These are phyloP conservation scores for Aspergillus leporis DNA, from an alignment of 495 filamentous ascomycete species.

Conservation along the genomic window DNA sequence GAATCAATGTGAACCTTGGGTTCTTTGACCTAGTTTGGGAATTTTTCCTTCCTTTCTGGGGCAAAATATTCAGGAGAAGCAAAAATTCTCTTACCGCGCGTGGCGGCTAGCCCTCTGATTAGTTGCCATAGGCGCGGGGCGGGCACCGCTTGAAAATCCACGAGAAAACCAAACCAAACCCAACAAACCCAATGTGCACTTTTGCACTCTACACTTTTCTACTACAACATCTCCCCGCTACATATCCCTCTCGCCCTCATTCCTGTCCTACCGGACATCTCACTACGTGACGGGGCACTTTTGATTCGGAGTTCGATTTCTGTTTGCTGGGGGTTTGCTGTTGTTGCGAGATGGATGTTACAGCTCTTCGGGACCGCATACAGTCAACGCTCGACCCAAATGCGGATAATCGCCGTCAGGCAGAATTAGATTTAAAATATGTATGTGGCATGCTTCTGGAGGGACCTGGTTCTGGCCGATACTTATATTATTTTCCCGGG, in stretches of 20 bases:
- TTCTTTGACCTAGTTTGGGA: neutral
- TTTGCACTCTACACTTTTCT: constrained; percentile 20
- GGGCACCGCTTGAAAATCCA: constrained; percentile 40
- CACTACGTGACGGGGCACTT: constrained; percentile 24
- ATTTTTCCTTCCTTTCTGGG: neutral
- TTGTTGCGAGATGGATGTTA: constrained; percentile 74
- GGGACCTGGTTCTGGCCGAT: constrained; percentile 11
- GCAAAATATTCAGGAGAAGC: constrained; percentile 6
- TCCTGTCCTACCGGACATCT: constrained; percentile 6
- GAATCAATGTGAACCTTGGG: neutral
- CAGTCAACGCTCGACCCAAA: constrained; percentile 83
- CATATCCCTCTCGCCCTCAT: constrained; percentile 16
- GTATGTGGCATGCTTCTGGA: constrained; percentile 54
- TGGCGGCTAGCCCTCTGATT: constrained; percentile 42
- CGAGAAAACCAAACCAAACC: constrained; percentile 31
- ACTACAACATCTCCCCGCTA: constrained; percentile 15
- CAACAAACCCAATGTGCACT: constrained; percentile 26
- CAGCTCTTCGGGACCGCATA: constrained; percentile 82
- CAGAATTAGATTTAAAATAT: constrained; percentile 91
- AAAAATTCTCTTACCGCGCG: constrained; percentile 30
- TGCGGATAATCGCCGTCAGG: constrained; percentile 78
- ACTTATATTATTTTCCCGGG: constrained; percentile 5
- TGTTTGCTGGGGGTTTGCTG: constrained; percentile 36
- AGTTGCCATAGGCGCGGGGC: constrained; percentile 45
- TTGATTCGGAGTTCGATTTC: constrained; percentile 29